Base-by-base conservation (phyloP, 306 rosid genomes). In the Cicer arietinum region DNA sequence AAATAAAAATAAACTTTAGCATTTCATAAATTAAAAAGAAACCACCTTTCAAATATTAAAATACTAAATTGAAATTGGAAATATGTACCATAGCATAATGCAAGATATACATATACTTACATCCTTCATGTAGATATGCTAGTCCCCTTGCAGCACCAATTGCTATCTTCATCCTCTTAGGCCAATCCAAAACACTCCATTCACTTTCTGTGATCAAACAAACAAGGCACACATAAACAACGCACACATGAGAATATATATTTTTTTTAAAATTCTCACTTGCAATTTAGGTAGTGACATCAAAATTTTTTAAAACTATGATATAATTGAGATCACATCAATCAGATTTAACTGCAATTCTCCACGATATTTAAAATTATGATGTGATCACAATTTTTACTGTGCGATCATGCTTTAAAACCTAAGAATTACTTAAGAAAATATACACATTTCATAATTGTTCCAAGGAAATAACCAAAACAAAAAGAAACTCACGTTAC, bases 101-200 rank as follows among this genome's bases (percentile, higher is more conserved):
- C 47, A 39, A 73, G 11, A 47, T 69, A 57, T 30, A 35, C 44
- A 43, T 52, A 57, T 25, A 76, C 96, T 72, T 86, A 92, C 98
- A 94, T 39, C 92, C 99, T 79, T 90, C 96, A 46, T 94, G 99
- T 40, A 94, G 77, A 80, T 94, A 94, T 45, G 98, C 89, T 61
- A 94, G 78, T 6, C 99, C 99, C 86, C 89, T 94, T 8, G 99
- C 99, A 13, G 99, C 77, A 22, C 97, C 99, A 63, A 88, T 58
- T 77, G 97, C 98, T 69, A 92, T 86, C 89, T 88, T 94, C 71
- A 83, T 64, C 86, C 99, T 89, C 71, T 83, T 85, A 11, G 81
- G 16, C 99, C 99, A 94, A 51, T 88, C 95, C 93, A 94, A 85
- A 74, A 88, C 90, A 8, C 85, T 84, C 77, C n/a, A 20, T 25